Evolutionary conservation across 2,329 filamentous ascomycete species (phyloP).

Genomic region (Penicillium sp.): DNA sequence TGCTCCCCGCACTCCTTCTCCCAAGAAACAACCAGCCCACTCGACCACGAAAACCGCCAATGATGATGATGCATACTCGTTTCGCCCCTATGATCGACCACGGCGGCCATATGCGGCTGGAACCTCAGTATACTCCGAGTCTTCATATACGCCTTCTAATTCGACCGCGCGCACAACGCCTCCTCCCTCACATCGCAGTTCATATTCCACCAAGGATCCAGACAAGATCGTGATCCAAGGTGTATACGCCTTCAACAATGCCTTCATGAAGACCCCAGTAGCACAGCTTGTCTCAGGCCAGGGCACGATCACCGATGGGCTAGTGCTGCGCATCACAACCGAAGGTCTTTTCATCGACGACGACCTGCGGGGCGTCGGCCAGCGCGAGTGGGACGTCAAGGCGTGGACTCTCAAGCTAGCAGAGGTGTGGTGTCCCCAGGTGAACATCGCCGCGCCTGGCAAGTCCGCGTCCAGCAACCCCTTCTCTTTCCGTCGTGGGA

Average conservation of each 20-base stretch:
- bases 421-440: conserved; percentile 78
- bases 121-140: conserved; percentile 74
- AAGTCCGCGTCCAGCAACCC: conserved; percentile 31
- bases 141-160: conserved; percentile 80
- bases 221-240: conserved; percentile 95
- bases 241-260: conserved; percentile 89
- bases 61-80: conserved; percentile 68
- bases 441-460: conserved; percentile 44
- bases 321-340: conserved; percentile 87
- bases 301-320: conserved; percentile 82
- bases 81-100: conserved; percentile 72
- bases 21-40: conserved; percentile 38
- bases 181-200: conserved; percentile 71
- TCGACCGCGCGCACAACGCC: conserved; percentile 82
- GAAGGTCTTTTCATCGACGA: conserved; percentile 97
- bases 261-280: conserved; percentile 83
- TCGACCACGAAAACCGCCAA: conserved; percentile 41
- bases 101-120: conserved; percentile 63
- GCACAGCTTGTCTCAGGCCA: conserved; percentile 84
- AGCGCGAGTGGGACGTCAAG: conserved; percentile 98
- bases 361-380: conserved; percentile 83
- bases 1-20: conserved; percentile 40
- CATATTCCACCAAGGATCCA: conserved; percentile 85
- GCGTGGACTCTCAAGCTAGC: conserved; percentile 93
- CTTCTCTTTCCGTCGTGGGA: conserved; percentile 43